Evolutionary conservation across 202 grass and related monocot genomes (phyloP).

Genomic region (Elaeis oleifera): DNA sequence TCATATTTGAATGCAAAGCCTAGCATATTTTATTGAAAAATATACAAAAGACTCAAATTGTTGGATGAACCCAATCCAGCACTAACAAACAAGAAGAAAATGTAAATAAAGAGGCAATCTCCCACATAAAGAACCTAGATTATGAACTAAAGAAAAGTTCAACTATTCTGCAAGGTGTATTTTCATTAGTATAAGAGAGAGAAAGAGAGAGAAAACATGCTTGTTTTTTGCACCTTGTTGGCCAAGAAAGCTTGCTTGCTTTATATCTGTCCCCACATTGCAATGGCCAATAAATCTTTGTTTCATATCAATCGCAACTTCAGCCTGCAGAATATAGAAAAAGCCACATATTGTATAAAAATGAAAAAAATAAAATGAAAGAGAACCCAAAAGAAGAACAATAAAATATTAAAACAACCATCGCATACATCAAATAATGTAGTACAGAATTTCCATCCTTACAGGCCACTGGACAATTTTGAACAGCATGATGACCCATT

Average conservation of each 20-base stretch:
- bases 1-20: too few relatives aligned
- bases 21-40: too few relatives aligned
- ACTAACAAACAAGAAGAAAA: too few relatives aligned
- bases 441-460: too few relatives aligned
- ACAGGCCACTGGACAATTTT: too few relatives aligned
- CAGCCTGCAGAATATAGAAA: slow-evolving; percentile 49
- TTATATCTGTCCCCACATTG: slow-evolving; percentile 95
- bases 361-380: slow-evolving; percentile 1
- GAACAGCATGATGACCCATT: too few relatives aligned
- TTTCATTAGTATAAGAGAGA: too few relatives aligned
- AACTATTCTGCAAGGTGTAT: not conserved
- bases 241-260: slow-evolving; percentile 97
- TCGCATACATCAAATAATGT: not conserved
- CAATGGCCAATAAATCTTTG: slow-evolving; percentile 95
- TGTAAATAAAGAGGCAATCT: too few relatives aligned
- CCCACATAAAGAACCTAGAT: too few relatives aligned
- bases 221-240: slow-evolving; percentile 42
- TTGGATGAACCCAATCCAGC: too few relatives aligned
- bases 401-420: not conserved
- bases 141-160: not conserved
- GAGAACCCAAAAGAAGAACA: not conserved
- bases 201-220: slow-evolving; percentile 7
- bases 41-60: too few relatives aligned
- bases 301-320: slow-evolving; percentile 88
- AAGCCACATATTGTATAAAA: slow-evolving; percentile 13